Base-by-base conservation (phyloP, 305 asterid genomes). In the Solanum chacoense region DNA sequence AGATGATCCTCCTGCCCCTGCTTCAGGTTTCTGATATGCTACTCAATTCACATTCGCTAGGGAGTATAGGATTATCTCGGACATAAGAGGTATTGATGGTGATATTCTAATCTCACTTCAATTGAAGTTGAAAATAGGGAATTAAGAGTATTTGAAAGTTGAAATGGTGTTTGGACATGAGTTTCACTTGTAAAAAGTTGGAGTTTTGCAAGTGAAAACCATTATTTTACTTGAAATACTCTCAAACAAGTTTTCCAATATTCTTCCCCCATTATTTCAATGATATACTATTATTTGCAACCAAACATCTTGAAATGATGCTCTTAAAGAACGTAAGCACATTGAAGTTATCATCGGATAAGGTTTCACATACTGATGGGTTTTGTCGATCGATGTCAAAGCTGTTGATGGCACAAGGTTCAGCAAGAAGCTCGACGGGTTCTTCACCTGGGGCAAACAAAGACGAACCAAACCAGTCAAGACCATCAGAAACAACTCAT, bases 331-430 rank as follows among this genome's bases (percentile, higher is more conserved):
- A 11, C 28, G 7, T 1, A 7, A 63, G 34, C 29, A 73, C n/a
- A 28, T 69, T 10, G 24, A 37, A 40, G 14, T 12, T 37, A 38
- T 77, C 8, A 26, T 79, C 42, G 75, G 11, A 80, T 59, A 10
- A 40, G 86, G 38, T 73, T 85, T 14, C 72, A 92, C 97, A 6
- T 72, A 96, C 98, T 89, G 95, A 90, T 77, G 98, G 97, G 84
- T 95, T 96, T 88, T 94, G 95, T 87, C 88, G 94, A 93, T 97
- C 96, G 22, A 97, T 96, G 90, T 97, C 99, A 88, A 97, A 94
- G 95, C 94, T 91, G 91, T 97, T 97, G 90, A 97, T 95, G n/a
- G 98, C 97, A 84, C 98, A 96, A 3, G 98, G 95, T 91, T 96
- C 99, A 26, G 95, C 98, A 95, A 97, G 90, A 85, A 97, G 95